Conservation (phyloP, 1,284 basidiomycete genomes). For the Phylloboletellus chloephorus region DNA sequence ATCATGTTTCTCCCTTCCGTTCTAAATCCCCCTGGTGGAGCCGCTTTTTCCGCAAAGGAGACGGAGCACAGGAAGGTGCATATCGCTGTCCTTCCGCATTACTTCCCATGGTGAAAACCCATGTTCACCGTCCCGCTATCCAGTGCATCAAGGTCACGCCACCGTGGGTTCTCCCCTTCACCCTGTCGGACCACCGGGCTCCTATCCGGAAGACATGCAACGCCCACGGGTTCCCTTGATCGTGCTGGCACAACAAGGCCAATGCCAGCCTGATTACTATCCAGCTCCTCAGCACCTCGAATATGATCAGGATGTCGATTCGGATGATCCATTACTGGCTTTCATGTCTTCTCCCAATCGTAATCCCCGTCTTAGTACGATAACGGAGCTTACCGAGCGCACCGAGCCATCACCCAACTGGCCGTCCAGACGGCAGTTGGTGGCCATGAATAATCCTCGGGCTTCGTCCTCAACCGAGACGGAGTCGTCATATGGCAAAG, state of each 20-base stretch:
- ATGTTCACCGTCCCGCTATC: constrained; percentile 6
- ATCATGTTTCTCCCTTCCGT: constrained; percentile 26
- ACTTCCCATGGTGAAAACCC: constrained; percentile 5
- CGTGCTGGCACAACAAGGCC: constrained; percentile 49
- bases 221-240: constrained; percentile 52
- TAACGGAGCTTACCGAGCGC: constrained; percentile 59
- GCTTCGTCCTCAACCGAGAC: constrained; percentile 39
- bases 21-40: constrained; percentile 34
- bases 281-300: constrained; percentile 21
- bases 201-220: constrained; percentile 20
- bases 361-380: constrained; percentile 47
- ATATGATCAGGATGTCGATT: constrained; percentile 19
- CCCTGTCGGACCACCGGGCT: constrained; percentile 8
- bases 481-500: constrained; percentile 57
- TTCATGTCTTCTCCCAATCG: constrained; percentile 23
- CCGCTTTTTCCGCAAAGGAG: constrained; percentile 29
- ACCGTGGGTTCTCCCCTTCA: constrained; percentile 3
- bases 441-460: constrained; percentile 36
- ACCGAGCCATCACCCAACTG: constrained; percentile 51
- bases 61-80: constrained; percentile 34
- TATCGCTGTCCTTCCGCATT: constrained; percentile 22
- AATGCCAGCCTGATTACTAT: constrained; percentile 29
- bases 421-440: constrained; percentile 36
- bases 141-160: constrained; percentile 15
- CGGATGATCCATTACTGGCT: constrained; percentile 15